Conservation (phyloP, 2,329 filamentous ascomycete genomes). For the Xylaria sp. region DNA sequence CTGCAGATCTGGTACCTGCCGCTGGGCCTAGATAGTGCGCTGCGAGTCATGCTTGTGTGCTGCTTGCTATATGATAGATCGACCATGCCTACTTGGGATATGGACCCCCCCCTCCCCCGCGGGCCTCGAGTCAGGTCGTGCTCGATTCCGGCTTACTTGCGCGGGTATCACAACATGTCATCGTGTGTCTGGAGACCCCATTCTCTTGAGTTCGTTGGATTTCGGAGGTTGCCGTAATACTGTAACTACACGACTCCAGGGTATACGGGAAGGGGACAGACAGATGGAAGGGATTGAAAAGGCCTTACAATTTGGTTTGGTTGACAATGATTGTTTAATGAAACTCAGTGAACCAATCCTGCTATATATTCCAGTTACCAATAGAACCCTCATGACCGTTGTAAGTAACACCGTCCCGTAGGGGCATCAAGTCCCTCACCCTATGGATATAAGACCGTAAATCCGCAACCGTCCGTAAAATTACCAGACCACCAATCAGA, state of each 20-base stretch:
- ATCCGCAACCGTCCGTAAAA: background rate
- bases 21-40: background rate
- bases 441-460: slow-evolving; percentile 26
- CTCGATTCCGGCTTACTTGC: background rate
- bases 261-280: background rate
- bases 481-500: slow-evolving; percentile 8
- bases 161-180: background rate
- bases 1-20: slow-evolving; percentile 4
- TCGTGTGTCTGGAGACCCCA: background rate
- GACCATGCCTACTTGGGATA: background rate
- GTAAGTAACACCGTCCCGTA: background rate
- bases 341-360: slow-evolving; percentile 13
- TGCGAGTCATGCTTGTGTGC: slow-evolving; percentile 15
- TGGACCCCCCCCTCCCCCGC: too few relatives aligned
- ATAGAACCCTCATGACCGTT: slow-evolving; percentile 13
- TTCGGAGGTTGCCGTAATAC: background rate
- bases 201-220: background rate
- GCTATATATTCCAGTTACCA: slow-evolving; percentile 13
- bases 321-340: slow-evolving; percentile 1
- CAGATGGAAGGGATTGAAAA: background rate
- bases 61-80: background rate
- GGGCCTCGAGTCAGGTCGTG: background rate
- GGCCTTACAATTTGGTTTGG: slow-evolving; percentile 9
- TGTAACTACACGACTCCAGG: slow-evolving; percentile 1
- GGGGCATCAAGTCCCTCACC: background rate